A percentile compares a stretch with the other conserved stretches of the same genome.
Conservation (phyloP, 2,329 filamentous ascomycete species). For the Gnomoniopsis sp. region DNA sequence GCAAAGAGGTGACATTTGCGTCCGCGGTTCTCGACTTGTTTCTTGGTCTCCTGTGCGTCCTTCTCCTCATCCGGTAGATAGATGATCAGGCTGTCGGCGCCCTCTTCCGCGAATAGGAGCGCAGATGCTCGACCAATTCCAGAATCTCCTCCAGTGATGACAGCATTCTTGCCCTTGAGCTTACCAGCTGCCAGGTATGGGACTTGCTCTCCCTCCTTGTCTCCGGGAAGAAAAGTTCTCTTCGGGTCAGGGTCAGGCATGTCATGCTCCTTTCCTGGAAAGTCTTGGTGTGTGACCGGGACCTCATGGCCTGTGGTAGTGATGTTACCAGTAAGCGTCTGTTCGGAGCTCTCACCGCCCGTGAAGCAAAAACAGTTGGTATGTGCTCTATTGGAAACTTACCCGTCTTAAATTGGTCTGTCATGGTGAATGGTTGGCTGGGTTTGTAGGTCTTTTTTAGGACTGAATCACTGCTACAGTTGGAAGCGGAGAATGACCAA, state of each 20-base stretch:
- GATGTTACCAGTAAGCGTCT: background rate
- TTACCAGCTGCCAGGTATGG: slow-evolving; percentile 74
- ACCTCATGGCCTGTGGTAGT: slow-evolving; percentile 32
- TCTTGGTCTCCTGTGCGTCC: slow-evolving; percentile 73
- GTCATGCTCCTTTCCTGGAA: slow-evolving; percentile 40
- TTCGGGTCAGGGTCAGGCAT: slow-evolving; percentile 55
- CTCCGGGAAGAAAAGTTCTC: slow-evolving; percentile 22
- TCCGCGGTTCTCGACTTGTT: slow-evolving; percentile 64
- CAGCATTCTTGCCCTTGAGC: slow-evolving; percentile 68
- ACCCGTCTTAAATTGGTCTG: slow-evolving; percentile 34
- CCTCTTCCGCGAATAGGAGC: slow-evolving; percentile 77
- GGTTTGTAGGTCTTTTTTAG: too few species aligned
- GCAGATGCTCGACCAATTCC: slow-evolving; percentile 76
- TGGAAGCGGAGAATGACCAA: background rate
- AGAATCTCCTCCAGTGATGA: slow-evolving; percentile 79
- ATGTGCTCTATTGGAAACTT: slow-evolving; percentile 14
- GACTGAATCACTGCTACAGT: background rate
- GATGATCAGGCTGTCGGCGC: slow-evolving; percentile 68
- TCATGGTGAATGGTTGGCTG: slow-evolving; percentile 20
- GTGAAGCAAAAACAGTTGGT: background rate
- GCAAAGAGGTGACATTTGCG: slow-evolving; percentile 61
- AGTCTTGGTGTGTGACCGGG: slow-evolving; percentile 37
- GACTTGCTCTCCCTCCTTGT: slow-evolving; percentile 60
- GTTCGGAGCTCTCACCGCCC: background rate
- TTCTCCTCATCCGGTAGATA: slow-evolving; percentile 74